Percentiles rank a stretch among this genome's conserved stretches.
Evolutionary conservation across 805 yeast genomes (phyloP).

Genomic region (Debaryomyces hansenii): DNA sequence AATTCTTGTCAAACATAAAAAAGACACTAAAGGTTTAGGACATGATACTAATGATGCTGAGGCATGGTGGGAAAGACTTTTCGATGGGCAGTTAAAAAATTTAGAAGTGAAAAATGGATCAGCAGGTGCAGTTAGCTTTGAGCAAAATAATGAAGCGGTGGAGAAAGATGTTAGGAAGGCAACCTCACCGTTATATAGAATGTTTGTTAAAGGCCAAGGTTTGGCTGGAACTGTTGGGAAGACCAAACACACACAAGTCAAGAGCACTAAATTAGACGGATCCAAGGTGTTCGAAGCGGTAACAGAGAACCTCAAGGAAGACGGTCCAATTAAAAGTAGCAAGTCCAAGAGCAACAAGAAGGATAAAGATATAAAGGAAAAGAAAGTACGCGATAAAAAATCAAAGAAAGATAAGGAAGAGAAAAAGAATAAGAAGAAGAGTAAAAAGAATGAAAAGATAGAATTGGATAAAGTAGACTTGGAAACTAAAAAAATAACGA

Average conservation of each 20-base stretch:
- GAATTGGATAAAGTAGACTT: conserved; percentile 8
- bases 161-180: conserved; percentile 49
- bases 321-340: conserved; percentile 7
- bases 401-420: conserved; percentile 17
- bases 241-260: conserved; percentile 20
- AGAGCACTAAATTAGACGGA: conserved; percentile 18
- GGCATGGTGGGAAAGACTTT: conserved; percentile 96
- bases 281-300: neutral
- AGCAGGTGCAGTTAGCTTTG: conserved; percentile 47
- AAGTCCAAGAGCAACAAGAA: conserved; percentile 8
- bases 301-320: conserved; percentile 11
- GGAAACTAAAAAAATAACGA: conserved; percentile 9
- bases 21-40: conserved; percentile 89
- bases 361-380: conserved; percentile 8
- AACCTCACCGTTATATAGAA: conserved; percentile 72
- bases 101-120: conserved; percentile 53
- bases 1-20: conserved; percentile 84
- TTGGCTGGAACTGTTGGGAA: conserved; percentile 70
- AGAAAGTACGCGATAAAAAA: conserved; percentile 16
- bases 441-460: conserved; percentile 10
- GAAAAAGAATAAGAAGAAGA: conserved; percentile 15
- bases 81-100: conserved; percentile 87
- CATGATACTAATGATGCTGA: conserved; percentile 74
- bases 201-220: conserved; percentile 88
- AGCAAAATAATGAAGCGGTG: conserved; percentile 49